Conservation (phyloP, 2,329 filamentous ascomycete genomes). For the Orbilia javanica region DNA sequence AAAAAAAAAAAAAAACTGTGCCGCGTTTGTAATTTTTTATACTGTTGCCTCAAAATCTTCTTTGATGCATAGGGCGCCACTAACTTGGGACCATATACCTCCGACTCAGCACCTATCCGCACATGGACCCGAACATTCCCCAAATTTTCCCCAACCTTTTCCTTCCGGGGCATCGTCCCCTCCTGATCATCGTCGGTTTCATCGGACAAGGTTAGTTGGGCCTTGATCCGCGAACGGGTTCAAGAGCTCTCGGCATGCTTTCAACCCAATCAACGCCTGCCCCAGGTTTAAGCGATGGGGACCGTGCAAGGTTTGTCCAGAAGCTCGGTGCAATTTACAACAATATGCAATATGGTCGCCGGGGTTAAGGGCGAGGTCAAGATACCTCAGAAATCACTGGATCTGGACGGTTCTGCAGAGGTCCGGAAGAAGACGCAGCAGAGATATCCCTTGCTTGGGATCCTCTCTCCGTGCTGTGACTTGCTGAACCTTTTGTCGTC, state of each 20-base stretch:
- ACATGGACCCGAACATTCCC: not conserved
- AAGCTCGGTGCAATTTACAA: slow-evolving; percentile 21
- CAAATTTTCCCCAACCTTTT: not conserved
- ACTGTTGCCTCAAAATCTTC: slow-evolving; percentile 31
- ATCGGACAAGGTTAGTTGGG: slow-evolving; percentile 6
- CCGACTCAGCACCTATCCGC: not conserved
- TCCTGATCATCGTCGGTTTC: slow-evolving; percentile 17
- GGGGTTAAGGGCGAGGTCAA: not conserved
- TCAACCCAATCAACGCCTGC: slow-evolving; percentile 3
- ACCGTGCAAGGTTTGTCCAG: slow-evolving; percentile 20
- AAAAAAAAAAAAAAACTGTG: not conserved
- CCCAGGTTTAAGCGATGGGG: not conserved
- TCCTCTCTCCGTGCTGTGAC: slow-evolving; percentile 14
- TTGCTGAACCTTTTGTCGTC: slow-evolving; percentile 10
- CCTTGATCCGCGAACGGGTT: slow-evolving; percentile 19
- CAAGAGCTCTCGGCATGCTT: not conserved
- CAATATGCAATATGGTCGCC: slow-evolving; percentile 27
- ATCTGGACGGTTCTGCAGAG: slow-evolving; percentile 36
- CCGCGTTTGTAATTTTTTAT: not conserved
- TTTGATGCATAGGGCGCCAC: not conserved
- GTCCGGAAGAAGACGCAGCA: slow-evolving; percentile 11
- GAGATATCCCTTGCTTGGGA: slow-evolving; percentile 30
- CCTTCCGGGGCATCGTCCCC: not conserved
- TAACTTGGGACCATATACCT: not conserved
- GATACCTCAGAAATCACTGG: not conserved